Evolutionary conservation across 1,284 basidiomycete genomes (phyloP).

Genomic region (Malassezia arunalokei): DNA sequence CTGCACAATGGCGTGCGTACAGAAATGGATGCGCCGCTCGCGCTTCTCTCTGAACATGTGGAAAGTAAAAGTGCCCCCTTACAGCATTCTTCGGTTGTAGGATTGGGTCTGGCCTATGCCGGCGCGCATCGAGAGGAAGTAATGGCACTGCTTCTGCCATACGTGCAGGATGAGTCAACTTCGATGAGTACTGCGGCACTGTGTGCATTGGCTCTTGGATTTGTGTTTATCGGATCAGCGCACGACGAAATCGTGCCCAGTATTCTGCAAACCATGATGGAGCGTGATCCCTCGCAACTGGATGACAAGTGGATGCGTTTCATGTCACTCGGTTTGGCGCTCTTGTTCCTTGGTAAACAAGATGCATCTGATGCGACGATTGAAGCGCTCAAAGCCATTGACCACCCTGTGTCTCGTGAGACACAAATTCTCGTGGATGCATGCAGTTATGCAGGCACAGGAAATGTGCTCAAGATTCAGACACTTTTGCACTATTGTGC

Average conservation of each 20-base stretch:
- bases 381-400: constrained; percentile 86
- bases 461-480: constrained; percentile 90
- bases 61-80: constrained; percentile 74
- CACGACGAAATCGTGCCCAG: constrained; percentile 83
- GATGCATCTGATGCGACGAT: constrained; percentile 78
- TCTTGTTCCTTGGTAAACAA: constrained; percentile 64
- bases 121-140: constrained; percentile 84
- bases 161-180: constrained; percentile 40
- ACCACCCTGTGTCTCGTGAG: constrained; percentile 80
- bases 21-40: constrained; percentile 85
- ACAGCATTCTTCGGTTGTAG: constrained; percentile 69
- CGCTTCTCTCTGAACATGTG: constrained; percentile 79
- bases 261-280: constrained; percentile 84
- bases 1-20: constrained; percentile 79
- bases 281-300: constrained; percentile 37
- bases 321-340: constrained; percentile 74
- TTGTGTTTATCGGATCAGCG: constrained; percentile 88
- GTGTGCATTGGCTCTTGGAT: constrained; percentile 76
- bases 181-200: constrained; percentile 83
- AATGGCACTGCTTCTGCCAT: constrained; percentile 33
- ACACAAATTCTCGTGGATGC: constrained; percentile 86
- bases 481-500: constrained; percentile 83
- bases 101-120: constrained; percentile 72
- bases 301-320: constrained; percentile 74
- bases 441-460: constrained; percentile 87